Evolutionary conservation across 176 grass and related monocot genomes (phyloP).

Genomic region (Lolium multiflorum): DNA sequence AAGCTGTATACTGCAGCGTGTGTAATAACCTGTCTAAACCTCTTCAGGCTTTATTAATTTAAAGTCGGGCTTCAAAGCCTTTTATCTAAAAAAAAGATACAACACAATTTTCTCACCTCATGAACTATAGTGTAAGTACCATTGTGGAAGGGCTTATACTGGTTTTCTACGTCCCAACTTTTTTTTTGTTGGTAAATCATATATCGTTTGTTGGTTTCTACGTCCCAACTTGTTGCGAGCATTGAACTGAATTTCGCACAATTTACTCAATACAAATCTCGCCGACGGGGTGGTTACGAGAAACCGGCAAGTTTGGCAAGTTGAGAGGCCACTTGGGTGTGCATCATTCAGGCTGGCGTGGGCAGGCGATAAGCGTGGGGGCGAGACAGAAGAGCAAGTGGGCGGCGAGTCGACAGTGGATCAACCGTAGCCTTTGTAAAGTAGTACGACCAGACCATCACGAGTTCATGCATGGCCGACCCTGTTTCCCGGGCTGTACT

Average conservation of each 20-base stretch:
- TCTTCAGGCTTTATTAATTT: too few species aligned
- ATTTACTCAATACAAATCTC: not conserved
- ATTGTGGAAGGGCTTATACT: too few species aligned
- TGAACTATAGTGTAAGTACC: too few species aligned
- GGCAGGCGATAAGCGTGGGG: conserved; percentile 8
- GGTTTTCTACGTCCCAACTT: too few species aligned
- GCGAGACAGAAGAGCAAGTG: too few species aligned
- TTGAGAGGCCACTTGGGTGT: conserved; percentile 1
- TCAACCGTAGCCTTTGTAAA: not conserved
- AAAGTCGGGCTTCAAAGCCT: too few species aligned
- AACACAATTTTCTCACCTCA: too few species aligned
- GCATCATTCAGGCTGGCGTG: not conserved
- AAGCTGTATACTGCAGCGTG: too few species aligned
- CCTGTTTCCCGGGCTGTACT: not conserved
- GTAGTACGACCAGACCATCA: not conserved
- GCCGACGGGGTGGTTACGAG: too few species aligned
- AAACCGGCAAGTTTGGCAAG: not conserved
- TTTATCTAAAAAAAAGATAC: too few species aligned
- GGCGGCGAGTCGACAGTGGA: not conserved
- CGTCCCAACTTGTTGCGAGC: not conserved
- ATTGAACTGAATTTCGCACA: not conserved
- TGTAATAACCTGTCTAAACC: too few species aligned
- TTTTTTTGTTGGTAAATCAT: too few species aligned
- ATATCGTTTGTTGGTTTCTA: not conserved
- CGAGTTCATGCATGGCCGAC: not conserved